Conservation (phyloP, 1,284 basidiomycete genomes). For the Ganoderma leucocontextum region DNA sequence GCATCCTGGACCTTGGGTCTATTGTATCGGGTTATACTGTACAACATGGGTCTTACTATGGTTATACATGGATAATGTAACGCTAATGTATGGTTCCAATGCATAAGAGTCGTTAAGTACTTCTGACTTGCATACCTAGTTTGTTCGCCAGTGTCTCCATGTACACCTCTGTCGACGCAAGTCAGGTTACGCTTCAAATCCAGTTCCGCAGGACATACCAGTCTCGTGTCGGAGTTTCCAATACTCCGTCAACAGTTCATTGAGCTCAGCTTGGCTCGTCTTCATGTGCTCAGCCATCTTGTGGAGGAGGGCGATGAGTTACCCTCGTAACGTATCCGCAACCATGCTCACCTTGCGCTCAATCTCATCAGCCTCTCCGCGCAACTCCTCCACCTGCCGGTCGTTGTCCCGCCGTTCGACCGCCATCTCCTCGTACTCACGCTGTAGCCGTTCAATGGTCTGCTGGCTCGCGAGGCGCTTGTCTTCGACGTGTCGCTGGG, state of each 20-base stretch:
- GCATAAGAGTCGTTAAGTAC: constrained; percentile 28
- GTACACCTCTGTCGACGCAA: constrained; percentile 65
- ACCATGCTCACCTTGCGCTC: constrained; percentile 61
- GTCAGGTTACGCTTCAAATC: constrained; percentile 1
- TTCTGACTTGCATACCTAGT: constrained; percentile 49
- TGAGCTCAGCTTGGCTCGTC: constrained; percentile 76
- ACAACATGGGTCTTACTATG: constrained; percentile 23
- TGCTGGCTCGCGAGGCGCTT: constrained; percentile 72
- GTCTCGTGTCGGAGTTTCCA: constrained; percentile 82
- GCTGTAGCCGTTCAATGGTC: constrained; percentile 75
- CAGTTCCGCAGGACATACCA: constrained; percentile 53
- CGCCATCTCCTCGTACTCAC: constrained; percentile 81
- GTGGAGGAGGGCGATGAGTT: not conserved
- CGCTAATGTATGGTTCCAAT: not conserved
- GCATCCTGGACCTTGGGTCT: not conserved
- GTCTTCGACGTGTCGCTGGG: constrained; percentile 78
- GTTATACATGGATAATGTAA: constrained; percentile 16
- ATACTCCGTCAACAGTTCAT: constrained; percentile 81
- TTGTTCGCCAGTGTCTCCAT: constrained; percentile 83
- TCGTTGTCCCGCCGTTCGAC: constrained; percentile 79
- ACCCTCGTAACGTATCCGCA: too few species aligned
- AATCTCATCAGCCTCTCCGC: constrained; percentile 69
- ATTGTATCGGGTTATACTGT: constrained; percentile 5
- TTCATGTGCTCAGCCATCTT: constrained; percentile 81
- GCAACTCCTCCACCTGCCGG: constrained; percentile 74